phyloP scores from a whole-genome alignment of 2,329 filamentous ascomycete genomes.

The Phaeosphaeriaceae sp. region DNA sequence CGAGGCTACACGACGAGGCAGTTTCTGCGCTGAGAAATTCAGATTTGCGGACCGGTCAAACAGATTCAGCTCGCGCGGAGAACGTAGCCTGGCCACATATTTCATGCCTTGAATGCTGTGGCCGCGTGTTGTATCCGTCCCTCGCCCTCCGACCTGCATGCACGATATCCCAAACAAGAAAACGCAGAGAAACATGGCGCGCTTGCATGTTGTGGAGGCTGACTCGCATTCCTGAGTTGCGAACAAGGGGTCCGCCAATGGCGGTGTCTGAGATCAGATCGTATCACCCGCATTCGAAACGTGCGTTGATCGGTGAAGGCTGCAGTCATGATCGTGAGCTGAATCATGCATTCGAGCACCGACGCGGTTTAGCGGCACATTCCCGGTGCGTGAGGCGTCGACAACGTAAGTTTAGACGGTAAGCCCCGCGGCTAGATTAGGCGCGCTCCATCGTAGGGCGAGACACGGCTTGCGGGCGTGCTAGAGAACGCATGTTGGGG shows the following conservation, averaged over 20 bases:
- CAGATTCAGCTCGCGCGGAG: background rate
- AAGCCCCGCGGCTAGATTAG: conserved; percentile 16
- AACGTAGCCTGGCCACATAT: background rate
- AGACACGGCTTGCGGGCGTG: background rate
- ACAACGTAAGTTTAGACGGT: conserved; percentile 5
- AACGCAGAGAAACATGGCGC: background rate
- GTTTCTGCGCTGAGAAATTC: background rate
- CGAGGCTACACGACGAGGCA: background rate
- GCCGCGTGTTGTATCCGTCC: background rate
- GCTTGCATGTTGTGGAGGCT: background rate
- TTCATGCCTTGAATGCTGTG: background rate
- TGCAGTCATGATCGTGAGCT: conserved; percentile 14
- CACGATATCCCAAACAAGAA: background rate
- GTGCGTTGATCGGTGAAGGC: conserved; percentile 21
- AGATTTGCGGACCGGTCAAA: background rate
- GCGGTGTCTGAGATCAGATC: conserved; percentile 15
- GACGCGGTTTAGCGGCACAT: background rate
- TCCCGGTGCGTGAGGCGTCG: background rate
- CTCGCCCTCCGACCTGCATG: background rate
- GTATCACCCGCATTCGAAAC: conserved; percentile 15
- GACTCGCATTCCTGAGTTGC: background rate
- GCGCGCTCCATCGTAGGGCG: conserved; percentile 12
- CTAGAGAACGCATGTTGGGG: background rate
- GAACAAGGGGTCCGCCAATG: background rate
- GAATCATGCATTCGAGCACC: conserved; percentile 2